Conservation (phyloP, 179 eudicot genomes). For the Actinidia polygama region DNA sequence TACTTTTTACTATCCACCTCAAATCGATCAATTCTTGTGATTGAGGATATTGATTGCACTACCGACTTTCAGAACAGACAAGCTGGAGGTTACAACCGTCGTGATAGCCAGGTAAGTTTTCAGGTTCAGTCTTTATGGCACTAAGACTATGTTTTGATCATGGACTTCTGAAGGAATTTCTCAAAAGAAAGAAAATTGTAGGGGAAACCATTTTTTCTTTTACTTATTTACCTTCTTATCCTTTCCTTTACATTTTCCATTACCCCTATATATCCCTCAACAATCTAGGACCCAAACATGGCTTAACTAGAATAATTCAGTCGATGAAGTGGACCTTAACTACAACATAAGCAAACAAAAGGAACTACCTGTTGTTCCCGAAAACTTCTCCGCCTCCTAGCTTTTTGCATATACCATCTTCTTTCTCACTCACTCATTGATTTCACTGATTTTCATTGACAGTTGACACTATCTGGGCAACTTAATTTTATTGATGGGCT, state of each 20-base stretch:
- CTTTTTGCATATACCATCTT: not conserved
- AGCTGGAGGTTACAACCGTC: not conserved
- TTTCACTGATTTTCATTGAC: not conserved
- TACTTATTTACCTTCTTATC: no score
- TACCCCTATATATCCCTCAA: no score
- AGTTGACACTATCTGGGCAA: slow-evolving; percentile 46
- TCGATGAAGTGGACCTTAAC: no score
- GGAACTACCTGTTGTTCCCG: not conserved
- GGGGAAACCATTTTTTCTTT: no score
- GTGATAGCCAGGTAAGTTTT: slow-evolving; percentile 12
- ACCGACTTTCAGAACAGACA: slow-evolving; percentile 27
- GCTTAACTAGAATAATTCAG: no score
- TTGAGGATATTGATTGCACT: slow-evolving; percentile 53
- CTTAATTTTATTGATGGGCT: slow-evolving; percentile 53
- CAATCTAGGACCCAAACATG: no score
- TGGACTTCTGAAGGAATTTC: no score
- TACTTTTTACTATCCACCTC: slow-evolving; percentile 34
- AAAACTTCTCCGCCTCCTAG: not conserved
- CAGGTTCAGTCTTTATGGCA: not conserved
- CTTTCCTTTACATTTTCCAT: no score
- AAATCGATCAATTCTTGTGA: slow-evolving; percentile 39
- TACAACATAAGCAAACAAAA: not conserved
- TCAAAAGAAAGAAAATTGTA: no score
- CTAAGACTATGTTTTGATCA: not conserved
- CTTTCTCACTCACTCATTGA: not conserved